Base-by-base conservation (phyloP, 1,284 basidiomycete species). In the Puccinia coronata region DNA sequence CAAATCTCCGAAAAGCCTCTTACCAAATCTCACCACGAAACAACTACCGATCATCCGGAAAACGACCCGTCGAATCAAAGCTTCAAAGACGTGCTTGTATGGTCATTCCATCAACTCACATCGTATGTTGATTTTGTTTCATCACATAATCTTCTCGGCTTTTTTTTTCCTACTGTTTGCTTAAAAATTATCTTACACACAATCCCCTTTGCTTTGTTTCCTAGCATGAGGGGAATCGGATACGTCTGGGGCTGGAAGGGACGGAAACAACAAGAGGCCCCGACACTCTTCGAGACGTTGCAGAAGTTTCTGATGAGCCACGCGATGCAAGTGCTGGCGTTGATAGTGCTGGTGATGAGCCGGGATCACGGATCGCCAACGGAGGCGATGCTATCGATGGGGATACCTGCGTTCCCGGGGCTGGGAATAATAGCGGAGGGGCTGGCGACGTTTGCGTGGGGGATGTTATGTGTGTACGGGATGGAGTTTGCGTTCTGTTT, bases 231-330 rank as follows among this genome's bases (percentile, higher is more conserved):
- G 12, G 77, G 77, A 39, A 51, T 79, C 34, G 36, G 71, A 39
- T 79, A 79, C 41, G 39, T n/a, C 14, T 79, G 77, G 77, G 77
- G 77, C 43, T 53, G 67, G 77, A 71, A 61, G 47, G 41, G 31
- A 39, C 20, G 71, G 14, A 55, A 55, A 11, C 36, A 41, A 28
- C 36, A 41, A 28, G 67, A 69, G 4, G 28, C 31, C 16, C 67
- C 49, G 20, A 70, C 34, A 5, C 14, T 70, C n/a, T 31, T 39
- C 11, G 18, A 69, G 23, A 69, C 65, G 12, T 5, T 79, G 6
- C 43, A 28, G 49, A n/a, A 25, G 34, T n/a, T 59, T 36, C 18
- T 79, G 16, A 43, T 59, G 20, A 28, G n/a, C 5, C 47, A 79
- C n/a, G 20, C 43, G 20, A 9, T 57, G 11, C 63, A 70, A 70